A percentile compares a stretch with the other conserved stretches of the same genome.
Evolutionary conservation across 139 green algal species (phyloP).

Genomic region (Chlamydomonas incerta): DNA sequence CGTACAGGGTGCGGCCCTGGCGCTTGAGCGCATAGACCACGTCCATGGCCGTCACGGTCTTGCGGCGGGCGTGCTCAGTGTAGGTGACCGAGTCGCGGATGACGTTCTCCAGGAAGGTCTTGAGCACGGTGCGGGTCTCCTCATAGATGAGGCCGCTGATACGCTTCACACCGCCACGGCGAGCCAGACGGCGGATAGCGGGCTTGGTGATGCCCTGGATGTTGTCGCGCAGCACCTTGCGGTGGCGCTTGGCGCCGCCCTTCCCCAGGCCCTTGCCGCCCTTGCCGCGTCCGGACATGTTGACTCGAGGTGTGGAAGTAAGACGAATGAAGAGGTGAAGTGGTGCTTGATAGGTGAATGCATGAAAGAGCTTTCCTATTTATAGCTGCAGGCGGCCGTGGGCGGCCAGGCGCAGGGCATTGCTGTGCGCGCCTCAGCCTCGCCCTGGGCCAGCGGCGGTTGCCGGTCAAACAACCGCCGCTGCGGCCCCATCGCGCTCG

Average conservation of each 20-base stretch:
- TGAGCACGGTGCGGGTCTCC: slow-evolving; percentile 10
- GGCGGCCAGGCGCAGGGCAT: too few relatives aligned
- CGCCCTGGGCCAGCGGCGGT: too few relatives aligned
- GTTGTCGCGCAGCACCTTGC: slow-evolving; percentile 91
- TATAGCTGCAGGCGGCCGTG: too few relatives aligned
- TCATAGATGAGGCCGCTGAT: slow-evolving; percentile 43
- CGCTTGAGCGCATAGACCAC: slow-evolving; percentile 91
- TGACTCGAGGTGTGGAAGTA: not conserved
- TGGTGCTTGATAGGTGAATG: too few relatives aligned
- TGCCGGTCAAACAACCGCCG: too few relatives aligned
- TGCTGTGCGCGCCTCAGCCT: too few relatives aligned
- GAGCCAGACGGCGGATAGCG: slow-evolving; percentile 86
- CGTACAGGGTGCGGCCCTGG: slow-evolving; percentile 43
- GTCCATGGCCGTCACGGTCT: slow-evolving; percentile 97
- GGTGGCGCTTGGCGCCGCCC: slow-evolving; percentile 89
- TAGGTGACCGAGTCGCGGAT: slow-evolving; percentile 97
- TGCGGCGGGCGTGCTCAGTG: slow-evolving; percentile 96
- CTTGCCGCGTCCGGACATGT: slow-evolving; percentile 90
- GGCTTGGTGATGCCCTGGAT: slow-evolving; percentile 97
- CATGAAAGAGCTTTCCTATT: too few relatives aligned
- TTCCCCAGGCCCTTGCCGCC: slow-evolving; percentile 95
- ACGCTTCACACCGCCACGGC: slow-evolving; percentile 84
- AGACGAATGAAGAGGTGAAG: too few relatives aligned
- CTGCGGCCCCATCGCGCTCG: too few relatives aligned
- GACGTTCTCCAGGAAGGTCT: slow-evolving; percentile 88